Conservation (phyloP, 768 basidiomycete genomes). For the Boletus tylopilopsis region DNA sequence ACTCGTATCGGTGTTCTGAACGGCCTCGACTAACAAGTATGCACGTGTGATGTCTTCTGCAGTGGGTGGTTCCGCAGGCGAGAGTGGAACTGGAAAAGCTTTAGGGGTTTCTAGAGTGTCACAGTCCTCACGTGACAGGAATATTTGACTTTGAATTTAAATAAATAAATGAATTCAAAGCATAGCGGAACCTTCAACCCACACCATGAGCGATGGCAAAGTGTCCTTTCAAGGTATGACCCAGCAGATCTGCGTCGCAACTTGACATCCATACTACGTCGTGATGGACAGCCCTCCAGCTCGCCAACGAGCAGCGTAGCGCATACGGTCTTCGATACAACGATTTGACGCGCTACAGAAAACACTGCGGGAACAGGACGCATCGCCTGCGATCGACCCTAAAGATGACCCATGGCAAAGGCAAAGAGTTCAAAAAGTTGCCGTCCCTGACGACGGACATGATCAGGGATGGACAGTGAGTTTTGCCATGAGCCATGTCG, state of each 20-base stretch:
- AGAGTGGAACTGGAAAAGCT: too few species aligned
- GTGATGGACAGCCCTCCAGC: slow-evolving; percentile 61
- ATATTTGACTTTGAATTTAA: too few species aligned
- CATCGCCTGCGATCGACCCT: slow-evolving; percentile 82
- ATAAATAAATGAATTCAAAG: too few species aligned
- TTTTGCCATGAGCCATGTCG: slow-evolving; percentile 13
- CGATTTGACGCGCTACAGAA: slow-evolving; percentile 87
- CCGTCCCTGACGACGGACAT: slow-evolving; percentile 63
- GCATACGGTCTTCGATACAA: slow-evolving; percentile 90
- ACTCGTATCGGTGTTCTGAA: too few species aligned
- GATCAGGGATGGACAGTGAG: slow-evolving; percentile 84
- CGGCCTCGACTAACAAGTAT: too few species aligned
- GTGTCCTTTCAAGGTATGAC: slow-evolving; percentile 41
- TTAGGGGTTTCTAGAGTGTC: too few species aligned
- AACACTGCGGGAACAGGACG: slow-evolving; percentile 88
- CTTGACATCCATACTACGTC: slow-evolving; percentile 2
- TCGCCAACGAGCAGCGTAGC: slow-evolving; percentile 84
- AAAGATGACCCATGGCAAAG: slow-evolving; percentile 85
- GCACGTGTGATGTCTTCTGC: too few species aligned
- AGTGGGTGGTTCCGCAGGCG: too few species aligned
- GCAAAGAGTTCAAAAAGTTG: slow-evolving; percentile 85
- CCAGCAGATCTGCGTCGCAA: not conserved
- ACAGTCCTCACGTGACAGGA: too few species aligned
- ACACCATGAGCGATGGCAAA: slow-evolving; percentile 23
- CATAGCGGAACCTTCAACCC: not conserved